Evolutionary conservation across 179 eudicot species (phyloP), one percentile per base, ranked within the genome.

Genomic region (Beta corolliflora): DNA sequence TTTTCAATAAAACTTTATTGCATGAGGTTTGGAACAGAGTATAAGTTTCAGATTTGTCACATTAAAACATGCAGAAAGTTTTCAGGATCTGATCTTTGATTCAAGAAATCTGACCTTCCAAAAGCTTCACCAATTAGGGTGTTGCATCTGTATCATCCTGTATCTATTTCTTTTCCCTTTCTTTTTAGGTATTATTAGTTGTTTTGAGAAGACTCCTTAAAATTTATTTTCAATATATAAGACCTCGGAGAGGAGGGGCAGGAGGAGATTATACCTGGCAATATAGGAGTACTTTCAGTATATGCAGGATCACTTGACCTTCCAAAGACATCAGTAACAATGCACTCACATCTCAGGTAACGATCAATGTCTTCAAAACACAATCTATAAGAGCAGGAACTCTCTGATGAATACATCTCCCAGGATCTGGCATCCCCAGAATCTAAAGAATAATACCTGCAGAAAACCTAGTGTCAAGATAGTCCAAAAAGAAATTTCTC

Each of bases 241-340:
- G 53, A 73, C 7, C n/a, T 5, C 46, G 25, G 29, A 53, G 36
- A 31, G 16, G 29, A 67, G 70, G 11, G 36, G 77, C 8, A 31
- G 19, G 55, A 29, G 46, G 56, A n/a, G 6, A 74, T 65, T 77
- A 50, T 67, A 91, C 98, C 99, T 84, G 99, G 92, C 85, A 91
- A 80, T 84, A 96, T 80, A 31, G 84, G 66, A 64, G 82, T 79
- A 73, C 94, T 91, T 86, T 92, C 93, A 77, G 87, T 91, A 88
- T 83, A 88, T 46, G 87, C 92, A 41, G 94, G 91, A 69, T 91
- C 90, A 87, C 97, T 96, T 79, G 93, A 90, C 91, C 99, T 96
- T 86, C 99, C 98, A 85, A 94, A 96, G 71, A 93, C 92, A 91
- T 96, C 99, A 61, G 81, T 86, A 70, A 92, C 92, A 52, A 91